Evolutionary conservation across 345 rosid genomes (phyloP).

Genomic region (Camelina neglecta): DNA sequence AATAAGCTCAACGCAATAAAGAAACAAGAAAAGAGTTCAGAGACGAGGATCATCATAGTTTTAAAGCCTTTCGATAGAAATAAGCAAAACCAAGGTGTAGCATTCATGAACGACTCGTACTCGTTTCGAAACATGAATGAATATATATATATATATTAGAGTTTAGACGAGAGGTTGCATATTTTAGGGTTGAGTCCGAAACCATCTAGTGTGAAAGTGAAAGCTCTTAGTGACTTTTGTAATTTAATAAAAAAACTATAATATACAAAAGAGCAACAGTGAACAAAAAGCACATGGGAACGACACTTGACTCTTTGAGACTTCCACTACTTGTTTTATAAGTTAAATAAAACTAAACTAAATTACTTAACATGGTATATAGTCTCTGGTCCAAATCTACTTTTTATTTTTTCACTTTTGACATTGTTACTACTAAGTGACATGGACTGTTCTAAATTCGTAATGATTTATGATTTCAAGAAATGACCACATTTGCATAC

Average conservation of each 20-base stretch:
- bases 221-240: conserved; percentile 1
- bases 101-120: background rate
- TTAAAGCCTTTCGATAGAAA: no score
- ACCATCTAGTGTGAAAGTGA: background rate
- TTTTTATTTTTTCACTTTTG: conserved; percentile 21
- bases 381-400: conserved; percentile 24
- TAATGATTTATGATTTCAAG: conserved; percentile 42
- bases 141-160: no score
- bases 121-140: no score
- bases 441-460: conserved; percentile 35
- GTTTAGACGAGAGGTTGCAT: background rate
- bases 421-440: conserved; percentile 20
- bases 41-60: no score
- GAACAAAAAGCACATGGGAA: conserved; percentile 41
- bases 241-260: background rate
- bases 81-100: background rate
- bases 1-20: background rate
- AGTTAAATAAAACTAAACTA: conserved; percentile 7
- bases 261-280: background rate
- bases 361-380: conserved; percentile 28
- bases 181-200: background rate
- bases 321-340: conserved; percentile 21
- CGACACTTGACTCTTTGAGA: conserved; percentile 24
- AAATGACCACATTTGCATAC: conserved; percentile 31
- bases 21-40: background rate